Evolutionary conservation across 176 grass and related monocot genomes (phyloP).

Genomic region (Phyllostachys edulis): DNA sequence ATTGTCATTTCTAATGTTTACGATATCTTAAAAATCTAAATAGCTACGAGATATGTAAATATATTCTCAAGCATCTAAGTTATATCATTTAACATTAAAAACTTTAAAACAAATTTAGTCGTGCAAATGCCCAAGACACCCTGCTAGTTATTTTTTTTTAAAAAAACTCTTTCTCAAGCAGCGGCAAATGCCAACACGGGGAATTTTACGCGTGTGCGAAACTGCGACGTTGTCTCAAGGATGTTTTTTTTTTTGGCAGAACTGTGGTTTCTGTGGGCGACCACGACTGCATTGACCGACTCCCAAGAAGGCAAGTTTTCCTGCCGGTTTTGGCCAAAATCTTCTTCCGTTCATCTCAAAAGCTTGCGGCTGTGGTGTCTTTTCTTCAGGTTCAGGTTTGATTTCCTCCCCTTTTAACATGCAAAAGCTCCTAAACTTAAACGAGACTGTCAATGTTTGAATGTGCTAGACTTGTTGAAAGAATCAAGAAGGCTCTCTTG

Average conservation of each 20-base stretch:
- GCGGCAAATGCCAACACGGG: not conserved
- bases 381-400: slow-evolving; percentile 2
- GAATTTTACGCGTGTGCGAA: not conserved
- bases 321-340: not conserved
- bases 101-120: too few species aligned
- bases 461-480: not conserved
- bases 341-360: not conserved
- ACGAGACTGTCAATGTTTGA: not conserved
- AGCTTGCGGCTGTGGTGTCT: not conserved
- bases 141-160: too few species aligned
- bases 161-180: not conserved
- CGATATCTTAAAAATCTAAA: too few species aligned
- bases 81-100: too few species aligned
- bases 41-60: too few species aligned
- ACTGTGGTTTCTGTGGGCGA: not conserved
- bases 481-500: not conserved
- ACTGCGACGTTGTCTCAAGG: not conserved
- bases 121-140: too few species aligned
- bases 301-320: not conserved
- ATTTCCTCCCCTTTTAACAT: not conserved
- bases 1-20: too few species aligned
- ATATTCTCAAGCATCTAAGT: too few species aligned
- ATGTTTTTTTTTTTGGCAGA: not conserved
- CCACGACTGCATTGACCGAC: not conserved
- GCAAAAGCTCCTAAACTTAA: not conserved